Evolutionary conservation across 2,329 filamentous ascomycete species (phyloP), one percentile per base, ranked within the genome.

Genomic region (Xylaria sp.): DNA sequence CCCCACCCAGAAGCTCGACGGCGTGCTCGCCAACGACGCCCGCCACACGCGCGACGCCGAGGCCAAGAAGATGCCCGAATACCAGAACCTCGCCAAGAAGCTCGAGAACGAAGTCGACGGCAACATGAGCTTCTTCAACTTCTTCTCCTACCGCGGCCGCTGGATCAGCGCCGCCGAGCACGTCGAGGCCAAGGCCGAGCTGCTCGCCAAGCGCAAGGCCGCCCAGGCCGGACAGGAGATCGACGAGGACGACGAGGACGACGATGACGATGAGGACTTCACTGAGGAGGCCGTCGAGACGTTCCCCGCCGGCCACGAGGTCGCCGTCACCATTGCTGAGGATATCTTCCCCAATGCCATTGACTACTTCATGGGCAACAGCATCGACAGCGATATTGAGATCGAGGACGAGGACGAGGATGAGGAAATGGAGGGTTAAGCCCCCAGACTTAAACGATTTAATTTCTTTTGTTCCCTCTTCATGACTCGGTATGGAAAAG

Each of bases 91-190:
- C 2, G 72, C 67, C 64, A 66, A 73, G 62, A 67, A 71, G 66
- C 69, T 76, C 29, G 68, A 73, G 53, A 68, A 68, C 64, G 74
- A 74, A 63, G 68, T 68, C 59, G 65, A 68, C 40, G 74, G 75
- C 72, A 84, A 84, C 10, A 75, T 85, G 44, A 89, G 86, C 79
- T 92, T 93, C 83, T 93, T 93, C 78, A 87, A 88, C 60, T 91
- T 90, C 84, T 93, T 93, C 78, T 89, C 86, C 13, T 93, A 88
- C 79, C 86, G 81, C 73, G 89, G 84, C 72, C 80, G 85, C 63
- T 88, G 86, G 75, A 83, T 92, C 69, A 86, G 83, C 54, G 88
- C 87, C 1, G 87, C 90, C 75, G 88, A 92, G 81, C 88, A 85
- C 50, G 82, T 81, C 72, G 81, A 84, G 69, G 88, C 87, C 32